Evolutionary conservation across 1,284 basidiomycete species (phyloP), one percentile per base, ranked within the genome.

Genomic region (Cutaneotrichosporon sp.): DNA sequence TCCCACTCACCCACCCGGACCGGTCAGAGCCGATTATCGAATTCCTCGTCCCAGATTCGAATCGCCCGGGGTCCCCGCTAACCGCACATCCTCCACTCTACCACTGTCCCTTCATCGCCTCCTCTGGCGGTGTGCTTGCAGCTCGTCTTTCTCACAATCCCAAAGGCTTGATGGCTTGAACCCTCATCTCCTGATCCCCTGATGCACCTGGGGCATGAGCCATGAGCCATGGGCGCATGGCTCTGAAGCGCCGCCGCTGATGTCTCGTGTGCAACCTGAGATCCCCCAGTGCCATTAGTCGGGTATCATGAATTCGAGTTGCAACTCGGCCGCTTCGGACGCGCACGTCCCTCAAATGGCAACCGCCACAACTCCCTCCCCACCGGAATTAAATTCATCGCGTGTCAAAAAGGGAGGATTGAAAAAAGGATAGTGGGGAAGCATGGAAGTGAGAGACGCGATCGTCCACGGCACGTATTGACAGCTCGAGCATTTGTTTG

Each of bases 311-410:
- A 29, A 29, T 29, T 22, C 45, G n/a, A 11, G n/a, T 46, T 13
- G 18, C 8, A 8, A 46, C 45, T 46, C 9, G 45, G n/a, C 29
- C 29, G n/a, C n/a, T n/a, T n/a, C n/a, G n/a, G n/a, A n/a, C n/a
- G n/a, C n/a, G n/a, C n/a, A n/a, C n/a, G n/a, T n/a, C n/a, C 22
- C 8, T 38, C 36, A 38, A 11, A 38, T 38, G 11, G 22, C 13
- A 52, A 22, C 31, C 31, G 51, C 51, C 51, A 52, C 51, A 52
- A 11, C 13, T 6, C 13, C 51, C 31, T 7, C 14, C 5, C 31
- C 16, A 29, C n/a, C 51, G 51, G 51, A 52, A 52, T 52, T 52
- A 52, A 20, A 33, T 36, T 52, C n/a, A n/a, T 18, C 51, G 22
- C 51, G 51, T 36, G 51, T 14, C 14, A 34, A 52, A 22, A 6